Evolutionary conservation across 768 basidiomycete species (phyloP), one percentile per base, ranked within the genome.

Genomic region (Fomitopsis serialis): DNA sequence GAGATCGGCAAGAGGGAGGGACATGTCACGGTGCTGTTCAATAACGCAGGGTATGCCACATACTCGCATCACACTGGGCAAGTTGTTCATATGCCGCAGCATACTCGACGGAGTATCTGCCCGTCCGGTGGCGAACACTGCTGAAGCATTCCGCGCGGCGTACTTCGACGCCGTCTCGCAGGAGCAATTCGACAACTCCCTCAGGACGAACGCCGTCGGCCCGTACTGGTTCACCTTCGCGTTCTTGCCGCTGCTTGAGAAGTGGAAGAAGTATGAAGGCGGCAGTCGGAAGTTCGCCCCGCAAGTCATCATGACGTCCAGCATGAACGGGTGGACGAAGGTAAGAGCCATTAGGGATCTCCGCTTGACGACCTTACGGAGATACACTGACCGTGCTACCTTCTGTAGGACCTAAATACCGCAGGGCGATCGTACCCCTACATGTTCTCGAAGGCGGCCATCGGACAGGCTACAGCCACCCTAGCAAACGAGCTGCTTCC

Each of bases 181-280:
- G 35, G 68, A 72, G 3, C 59, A 66, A 15, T 78, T 78, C 53
- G 61, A 68, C 53, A 64, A 72, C 43, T 59, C 58, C 15, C 44
- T 72, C 25, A 64, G 65, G 52, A 72, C 74, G 17, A 77, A 77
- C 56, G 70, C 74, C 0, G 67, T 74, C 10, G 76, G 73, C 0
- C 75, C 79, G 5, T 79, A 79, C 62, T 82, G 79, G 76, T 67
- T 79, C 19, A 74, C 79, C 0, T 77, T 80, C 57, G 79, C 79
- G n/a, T 78, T 79, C 66, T 67, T 82, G 2, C 79, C 78, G 6
- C 66, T 82, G 0, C 67, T 80, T 5, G 76, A 77, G 57, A 74
- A 72, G 50, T 74, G 76, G 73, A 74, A 75, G 59, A 62, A 63
- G 36, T 63, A 58, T 43, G 62, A 60, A 24, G 63, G 55, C 19